Conservation (phyloP, 148 eudicot genomes). For the Dysphania ambrosioides region DNA sequence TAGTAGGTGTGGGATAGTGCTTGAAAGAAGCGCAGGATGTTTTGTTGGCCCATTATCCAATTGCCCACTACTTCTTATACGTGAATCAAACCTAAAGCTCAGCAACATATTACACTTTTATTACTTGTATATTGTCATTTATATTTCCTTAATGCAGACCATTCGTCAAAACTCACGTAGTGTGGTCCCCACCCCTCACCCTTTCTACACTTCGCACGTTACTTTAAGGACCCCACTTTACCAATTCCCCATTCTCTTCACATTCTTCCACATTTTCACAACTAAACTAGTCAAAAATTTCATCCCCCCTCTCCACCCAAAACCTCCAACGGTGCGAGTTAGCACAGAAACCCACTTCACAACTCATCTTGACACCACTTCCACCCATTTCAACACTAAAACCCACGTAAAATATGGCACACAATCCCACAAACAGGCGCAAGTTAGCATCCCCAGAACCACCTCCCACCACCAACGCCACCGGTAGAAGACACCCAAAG, state of each 20-base stretch:
- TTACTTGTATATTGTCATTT: too few relatives aligned
- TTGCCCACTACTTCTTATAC: not conserved
- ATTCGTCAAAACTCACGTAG: not conserved
- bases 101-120: too few relatives aligned
- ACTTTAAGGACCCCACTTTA: constrained; percentile 21
- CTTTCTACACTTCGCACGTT: constrained; percentile 21
- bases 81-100: too few relatives aligned
- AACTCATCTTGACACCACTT: too few relatives aligned
- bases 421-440: constrained; percentile 39
- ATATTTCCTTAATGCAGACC: constrained; percentile 1
- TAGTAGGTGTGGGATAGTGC: too few relatives aligned
- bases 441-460: constrained; percentile 36
- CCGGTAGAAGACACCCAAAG: constrained; percentile 34
- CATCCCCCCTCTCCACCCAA: too few relatives aligned
- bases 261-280: not conserved
- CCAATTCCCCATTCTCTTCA: constrained; percentile 16
- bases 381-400: too few relatives aligned
- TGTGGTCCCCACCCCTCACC: constrained; percentile 6
- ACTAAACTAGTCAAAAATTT: not conserved
- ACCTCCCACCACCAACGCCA: constrained; percentile 37
- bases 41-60: not conserved
- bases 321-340: constrained; percentile 6
- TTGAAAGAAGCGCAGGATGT: not conserved
- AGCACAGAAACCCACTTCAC: not conserved
- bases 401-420: constrained; percentile 27